These are phyloP conservation scores for Dactylellina parvicollis DNA, from an alignment of 2,329 filamentous ascomycete species.

Conservation along the genomic window DNA sequence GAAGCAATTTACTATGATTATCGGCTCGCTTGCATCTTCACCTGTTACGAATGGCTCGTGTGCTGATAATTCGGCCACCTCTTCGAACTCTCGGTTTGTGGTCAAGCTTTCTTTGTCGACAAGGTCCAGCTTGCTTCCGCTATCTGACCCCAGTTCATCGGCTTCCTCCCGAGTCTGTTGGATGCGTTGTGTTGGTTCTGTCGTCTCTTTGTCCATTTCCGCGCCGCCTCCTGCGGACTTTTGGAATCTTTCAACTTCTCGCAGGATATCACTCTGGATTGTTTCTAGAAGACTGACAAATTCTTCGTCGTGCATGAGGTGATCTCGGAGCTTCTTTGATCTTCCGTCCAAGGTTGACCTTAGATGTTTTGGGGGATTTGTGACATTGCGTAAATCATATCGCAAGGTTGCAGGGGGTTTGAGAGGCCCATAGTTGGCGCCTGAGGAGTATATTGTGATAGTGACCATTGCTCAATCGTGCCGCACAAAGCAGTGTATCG, in stretches of 20 bases:
- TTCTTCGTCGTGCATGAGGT: constrained; percentile 26
- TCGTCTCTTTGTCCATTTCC: constrained; percentile 12
- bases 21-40: constrained; percentile 2
- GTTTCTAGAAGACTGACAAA: constrained; percentile 39
- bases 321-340: constrained; percentile 51
- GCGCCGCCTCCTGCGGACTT: constrained; percentile 10
- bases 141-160: no score
- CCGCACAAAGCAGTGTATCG: neutral
- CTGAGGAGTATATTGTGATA: constrained; percentile 38
- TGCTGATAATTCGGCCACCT: neutral
- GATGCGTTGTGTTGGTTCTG: constrained; percentile 29
- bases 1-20: constrained; percentile 44
- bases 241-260: constrained; percentile 35
- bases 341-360: constrained; percentile 32
- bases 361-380: constrained; percentile 44
- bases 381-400: constrained; percentile 47
- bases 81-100: neutral
- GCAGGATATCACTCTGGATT: constrained; percentile 37
- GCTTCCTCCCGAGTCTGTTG: constrained; percentile 22
- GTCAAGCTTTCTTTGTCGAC: neutral
- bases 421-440: constrained; percentile 43
- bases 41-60: no score
- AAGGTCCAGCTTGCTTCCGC: neutral
- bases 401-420: constrained; percentile 36
- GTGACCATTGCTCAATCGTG: constrained; percentile 9